These are phyloP conservation scores for Candida broadrunensis DNA, from an alignment of 805 yeast species.

Conservation along the genomic window DNA sequence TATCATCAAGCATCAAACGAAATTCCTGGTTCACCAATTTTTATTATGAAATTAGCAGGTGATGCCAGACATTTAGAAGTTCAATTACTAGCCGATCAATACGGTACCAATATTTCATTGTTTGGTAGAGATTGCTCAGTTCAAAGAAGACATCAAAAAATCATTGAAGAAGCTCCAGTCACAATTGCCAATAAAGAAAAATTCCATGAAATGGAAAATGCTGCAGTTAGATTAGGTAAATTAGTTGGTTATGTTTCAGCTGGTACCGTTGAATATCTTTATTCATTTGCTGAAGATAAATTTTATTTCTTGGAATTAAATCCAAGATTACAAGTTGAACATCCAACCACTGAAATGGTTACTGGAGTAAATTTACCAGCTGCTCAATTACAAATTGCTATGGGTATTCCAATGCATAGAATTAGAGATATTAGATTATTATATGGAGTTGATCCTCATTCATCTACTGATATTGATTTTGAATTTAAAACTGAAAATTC, in stretches of 20 bases:
- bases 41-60: conserved; percentile 96
- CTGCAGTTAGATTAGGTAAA: conserved; percentile 95
- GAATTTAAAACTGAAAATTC: conserved; percentile 75
- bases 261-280: conserved; percentile 97
- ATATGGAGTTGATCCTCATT: conserved; percentile 95
- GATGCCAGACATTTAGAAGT: conserved; percentile 98
- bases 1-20: conserved; percentile 95
- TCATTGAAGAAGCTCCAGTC: conserved; percentile 99
- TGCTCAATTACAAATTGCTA: conserved; percentile 97
- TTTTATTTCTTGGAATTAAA: conserved; percentile 95
- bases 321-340: conserved; percentile 99
- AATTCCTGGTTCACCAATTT: conserved; percentile 98
- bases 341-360: conserved; percentile 99
- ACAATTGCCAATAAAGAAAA: conserved; percentile 87
- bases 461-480: conserved; percentile 86
- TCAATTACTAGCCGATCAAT: conserved; percentile 95
- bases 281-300: conserved; percentile 90
- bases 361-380: conserved; percentile 98
- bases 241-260: conserved; percentile 98
- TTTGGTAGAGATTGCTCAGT: conserved; percentile 99
- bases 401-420: conserved; percentile 98
- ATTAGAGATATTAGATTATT: conserved; percentile 87
- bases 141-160: conserved; percentile 98
- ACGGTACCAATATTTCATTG: conserved; percentile 94
- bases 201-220: conserved; percentile 88